A percentile compares a stretch with the other conserved stretches of the same genome.
These are phyloP conservation scores for Phytopythium cucurbitacearum DNA, from an alignment of 352 stramenopile genomes.

Conservation along the genomic window DNA sequence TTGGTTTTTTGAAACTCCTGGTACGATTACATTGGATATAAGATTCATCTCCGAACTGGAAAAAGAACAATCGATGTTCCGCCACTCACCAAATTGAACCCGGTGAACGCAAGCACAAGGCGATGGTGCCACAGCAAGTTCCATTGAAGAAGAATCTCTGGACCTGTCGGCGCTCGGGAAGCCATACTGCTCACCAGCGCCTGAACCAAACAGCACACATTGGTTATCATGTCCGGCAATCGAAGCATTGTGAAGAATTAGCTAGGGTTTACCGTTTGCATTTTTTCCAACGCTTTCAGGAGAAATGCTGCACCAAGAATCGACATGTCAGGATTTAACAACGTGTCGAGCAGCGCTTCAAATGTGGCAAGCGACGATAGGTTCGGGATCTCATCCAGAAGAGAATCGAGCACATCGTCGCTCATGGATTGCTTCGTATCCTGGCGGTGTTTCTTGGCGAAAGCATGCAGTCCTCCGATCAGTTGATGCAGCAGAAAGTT, in stretches of 20 bases:
- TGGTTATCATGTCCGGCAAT: background rate
- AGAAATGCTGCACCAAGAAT: conserved; percentile 53
- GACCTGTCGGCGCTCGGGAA: conserved; percentile 47
- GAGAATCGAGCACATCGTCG: conserved; percentile 39
- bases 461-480: conserved; percentile 63
- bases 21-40: no score
- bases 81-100: conserved; percentile 45
- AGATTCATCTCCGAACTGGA: background rate
- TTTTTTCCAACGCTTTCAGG: conserved; percentile 50
- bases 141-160: conserved; percentile 61
- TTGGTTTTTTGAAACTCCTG: conserved; percentile 22
- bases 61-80: background rate
- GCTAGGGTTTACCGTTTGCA: conserved; percentile 44
- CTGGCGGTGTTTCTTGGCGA: conserved; percentile 55
- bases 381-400: conserved; percentile 64
- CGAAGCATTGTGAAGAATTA: background rate
- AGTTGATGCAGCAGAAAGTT: conserved; percentile 84
- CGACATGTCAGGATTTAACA: conserved; percentile 60
- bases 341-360: conserved; percentile 62
- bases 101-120: conserved; percentile 56
- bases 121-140: conserved; percentile 64
- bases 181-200: conserved; percentile 50
- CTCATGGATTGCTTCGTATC: conserved; percentile 35
- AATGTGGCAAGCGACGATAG: conserved; percentile 64
- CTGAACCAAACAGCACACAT: conserved; percentile 16